These are phyloP conservation scores for Acorus calamus DNA, from an alignment of 106 monocot species.

Conservation along the genomic window DNA sequence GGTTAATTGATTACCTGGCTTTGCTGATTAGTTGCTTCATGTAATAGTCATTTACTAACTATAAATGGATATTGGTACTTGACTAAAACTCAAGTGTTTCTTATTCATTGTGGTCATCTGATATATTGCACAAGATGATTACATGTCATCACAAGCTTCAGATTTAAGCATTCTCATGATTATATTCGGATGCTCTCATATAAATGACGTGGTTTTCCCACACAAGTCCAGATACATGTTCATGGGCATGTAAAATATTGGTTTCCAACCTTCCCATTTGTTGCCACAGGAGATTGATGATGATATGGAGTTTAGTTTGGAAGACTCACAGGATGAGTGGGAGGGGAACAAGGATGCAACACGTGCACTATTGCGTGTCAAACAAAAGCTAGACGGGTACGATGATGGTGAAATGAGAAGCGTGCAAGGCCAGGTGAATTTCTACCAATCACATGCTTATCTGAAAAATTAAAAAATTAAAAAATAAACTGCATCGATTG, in stretches of 20 bases:
- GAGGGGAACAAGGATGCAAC: constrained; percentile 98
- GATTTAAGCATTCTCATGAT: too few species aligned
- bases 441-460: too few species aligned
- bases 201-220: background rate
- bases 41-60: too few species aligned
- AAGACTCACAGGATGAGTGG: constrained; percentile 67
- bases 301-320: constrained; percentile 45
- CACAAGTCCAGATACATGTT: background rate
- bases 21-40: too few species aligned
- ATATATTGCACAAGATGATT: background rate
- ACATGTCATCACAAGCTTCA: background rate
- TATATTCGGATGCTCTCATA: too few species aligned
- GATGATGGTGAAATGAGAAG: constrained; percentile 96
- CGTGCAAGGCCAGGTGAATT: constrained; percentile 82
- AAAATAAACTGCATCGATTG: too few species aligned
- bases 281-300: constrained; percentile 56
- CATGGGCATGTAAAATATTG: constrained; percentile 1
- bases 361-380: constrained; percentile 79
- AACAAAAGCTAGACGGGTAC: constrained; percentile 93
- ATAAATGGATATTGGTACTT: too few species aligned
- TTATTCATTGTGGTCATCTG: too few species aligned
- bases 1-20: constrained; percentile 16
- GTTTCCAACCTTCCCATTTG: background rate
- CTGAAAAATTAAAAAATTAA: too few species aligned
- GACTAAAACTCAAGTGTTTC: too few species aligned